phyloP scores from a whole-genome alignment of 495 filamentous ascomycete species.

The Podospora conica region DNA sequence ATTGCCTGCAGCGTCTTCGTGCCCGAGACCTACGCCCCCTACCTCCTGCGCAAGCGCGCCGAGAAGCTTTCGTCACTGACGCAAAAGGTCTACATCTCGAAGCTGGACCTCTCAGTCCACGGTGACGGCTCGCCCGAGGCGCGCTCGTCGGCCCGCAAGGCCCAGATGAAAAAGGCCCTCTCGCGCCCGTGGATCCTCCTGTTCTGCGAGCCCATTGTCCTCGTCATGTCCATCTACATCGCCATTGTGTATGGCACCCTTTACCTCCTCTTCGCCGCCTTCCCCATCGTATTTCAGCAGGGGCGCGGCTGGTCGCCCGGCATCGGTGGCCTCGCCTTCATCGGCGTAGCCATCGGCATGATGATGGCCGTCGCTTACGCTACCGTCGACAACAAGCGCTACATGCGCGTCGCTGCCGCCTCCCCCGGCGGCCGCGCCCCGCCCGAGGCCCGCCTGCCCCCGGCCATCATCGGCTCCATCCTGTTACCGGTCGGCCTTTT shows the following conservation, averaged over 20 bases:
- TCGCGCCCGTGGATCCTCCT: constrained; percentile 73
- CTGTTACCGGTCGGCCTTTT: constrained; percentile 50
- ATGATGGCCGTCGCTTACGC: constrained; percentile 57
- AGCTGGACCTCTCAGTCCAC: constrained; percentile 50
- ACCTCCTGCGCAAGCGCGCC: constrained; percentile 67
- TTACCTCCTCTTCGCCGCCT: constrained; percentile 87
- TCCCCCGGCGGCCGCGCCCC: constrained; percentile 45
- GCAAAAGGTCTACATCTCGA: constrained; percentile 53
- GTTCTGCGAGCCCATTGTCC: constrained; percentile 73
- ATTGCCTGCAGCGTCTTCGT: constrained; percentile 57
- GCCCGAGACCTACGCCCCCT: constrained; percentile 76
- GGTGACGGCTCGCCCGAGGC: constrained; percentile 4
- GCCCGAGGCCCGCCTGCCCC: constrained; percentile 75
- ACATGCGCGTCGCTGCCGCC: constrained; percentile 48
- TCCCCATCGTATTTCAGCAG: constrained; percentile 70
- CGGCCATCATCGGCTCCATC: constrained; percentile 58
- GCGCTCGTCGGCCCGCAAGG: constrained; percentile 38
- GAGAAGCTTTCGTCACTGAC: constrained; percentile 58
- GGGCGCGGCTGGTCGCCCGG: constrained; percentile 66
- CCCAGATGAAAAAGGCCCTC: constrained; percentile 44
- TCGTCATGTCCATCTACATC: constrained; percentile 67
- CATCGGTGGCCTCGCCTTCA: constrained; percentile 70
- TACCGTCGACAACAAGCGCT: constrained; percentile 59
- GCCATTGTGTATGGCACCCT: constrained; percentile 79
- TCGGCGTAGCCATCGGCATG: constrained; percentile 78